A percentile compares a stretch with the other conserved stretches of the same genome.
Conservation (phyloP, 768 basidiomycete genomes). For the Albatrellus ellisii region DNA sequence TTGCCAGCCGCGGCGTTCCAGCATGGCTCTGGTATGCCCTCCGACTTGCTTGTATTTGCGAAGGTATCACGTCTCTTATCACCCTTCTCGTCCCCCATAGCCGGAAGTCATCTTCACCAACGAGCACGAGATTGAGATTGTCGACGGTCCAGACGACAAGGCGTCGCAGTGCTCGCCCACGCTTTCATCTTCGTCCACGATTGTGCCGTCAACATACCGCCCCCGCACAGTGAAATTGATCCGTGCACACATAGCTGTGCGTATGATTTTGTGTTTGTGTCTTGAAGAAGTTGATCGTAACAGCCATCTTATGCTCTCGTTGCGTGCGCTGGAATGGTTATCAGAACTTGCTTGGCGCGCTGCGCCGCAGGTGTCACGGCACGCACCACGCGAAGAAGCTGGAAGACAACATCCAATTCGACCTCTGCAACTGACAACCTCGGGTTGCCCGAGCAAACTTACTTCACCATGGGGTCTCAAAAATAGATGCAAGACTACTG, state of each 20-base stretch:
- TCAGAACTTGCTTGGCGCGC: slow-evolving; percentile 3
- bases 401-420: slow-evolving; percentile 6
- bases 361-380: slow-evolving; percentile 7
- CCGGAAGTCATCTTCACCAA: slow-evolving; percentile 11
- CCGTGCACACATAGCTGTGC: slow-evolving; percentile 6
- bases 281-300: neutral
- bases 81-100: slow-evolving; percentile 1
- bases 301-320: no score
- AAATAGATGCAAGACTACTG: neutral
- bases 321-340: no score
- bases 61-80: neutral
- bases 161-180: slow-evolving; percentile 4
- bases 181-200: neutral
- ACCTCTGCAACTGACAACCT: slow-evolving; percentile 5
- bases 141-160: slow-evolving; percentile 3
- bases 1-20: slow-evolving; percentile 9
- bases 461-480: neutral
- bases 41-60: neutral
- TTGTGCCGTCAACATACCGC: neutral
- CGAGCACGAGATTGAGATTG: slow-evolving; percentile 12
- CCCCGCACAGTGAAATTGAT: neutral
- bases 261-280: neutral
- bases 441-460: no score
- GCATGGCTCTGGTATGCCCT: slow-evolving; percentile 11
- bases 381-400: slow-evolving; percentile 4